Percentiles rank a stretch among this genome's conserved stretches.
Conservation (phyloP, 208 protist species). For the Strigomonas oncopelti region DNA sequence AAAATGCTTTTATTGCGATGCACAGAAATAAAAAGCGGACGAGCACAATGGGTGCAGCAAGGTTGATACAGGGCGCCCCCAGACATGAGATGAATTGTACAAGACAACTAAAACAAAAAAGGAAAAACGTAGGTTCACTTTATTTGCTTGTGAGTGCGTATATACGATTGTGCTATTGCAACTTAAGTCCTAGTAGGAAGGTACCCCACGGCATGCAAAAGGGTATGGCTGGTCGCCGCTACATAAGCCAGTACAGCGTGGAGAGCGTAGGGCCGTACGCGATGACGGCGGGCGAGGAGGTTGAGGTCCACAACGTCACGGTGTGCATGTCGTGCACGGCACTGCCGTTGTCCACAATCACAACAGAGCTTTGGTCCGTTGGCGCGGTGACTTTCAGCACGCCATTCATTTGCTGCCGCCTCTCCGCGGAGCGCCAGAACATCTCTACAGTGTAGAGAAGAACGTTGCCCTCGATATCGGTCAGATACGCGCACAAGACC, state of each 20-base stretch:
- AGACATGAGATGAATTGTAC: neutral
- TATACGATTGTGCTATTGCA: neutral
- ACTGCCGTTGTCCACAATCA: conserved; percentile 51
- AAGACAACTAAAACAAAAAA: neutral
- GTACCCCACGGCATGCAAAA: no score
- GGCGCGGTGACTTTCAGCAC: conserved; percentile 25
- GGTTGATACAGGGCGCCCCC: neutral
- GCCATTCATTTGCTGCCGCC: conserved; percentile 27
- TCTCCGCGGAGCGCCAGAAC: conserved; percentile 45
- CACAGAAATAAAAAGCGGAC: conserved; percentile 7
- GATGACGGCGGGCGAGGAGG: conserved; percentile 27
- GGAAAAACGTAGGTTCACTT: neutral
- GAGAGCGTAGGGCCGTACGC: conserved; percentile 53
- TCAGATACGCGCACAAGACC: conserved; percentile 56
- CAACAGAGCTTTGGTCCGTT: conserved; percentile 44
- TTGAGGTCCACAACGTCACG: conserved; percentile 2
- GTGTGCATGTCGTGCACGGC: conserved; percentile 50
- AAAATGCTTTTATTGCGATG: no score
- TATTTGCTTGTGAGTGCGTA: neutral
- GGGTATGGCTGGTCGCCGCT: no score
- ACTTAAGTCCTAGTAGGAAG: neutral
- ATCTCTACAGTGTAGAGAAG: conserved; percentile 73
- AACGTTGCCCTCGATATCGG: conserved; percentile 53
- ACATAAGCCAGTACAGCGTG: conserved; percentile 48
- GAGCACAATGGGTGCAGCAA: neutral